Evolutionary conservation across 768 basidiomycete species (phyloP).

Genomic region (Astraeus odoratus): DNA sequence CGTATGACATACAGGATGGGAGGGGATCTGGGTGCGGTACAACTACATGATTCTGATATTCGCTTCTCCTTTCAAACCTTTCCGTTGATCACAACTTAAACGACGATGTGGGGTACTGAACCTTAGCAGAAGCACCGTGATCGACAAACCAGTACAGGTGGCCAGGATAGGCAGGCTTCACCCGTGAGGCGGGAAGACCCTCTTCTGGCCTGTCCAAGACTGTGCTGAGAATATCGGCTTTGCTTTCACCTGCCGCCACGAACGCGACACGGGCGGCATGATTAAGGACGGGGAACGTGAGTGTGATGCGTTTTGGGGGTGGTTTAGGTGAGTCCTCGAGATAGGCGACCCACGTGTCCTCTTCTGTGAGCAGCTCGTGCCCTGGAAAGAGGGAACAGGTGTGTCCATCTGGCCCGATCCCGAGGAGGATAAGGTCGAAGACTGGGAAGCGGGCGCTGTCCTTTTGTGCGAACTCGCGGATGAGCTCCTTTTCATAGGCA

Average conservation of each 20-base stretch:
- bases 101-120: slow-evolving; percentile 47
- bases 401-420: slow-evolving; percentile 97
- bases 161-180: slow-evolving; percentile 72
- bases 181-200: slow-evolving; percentile 76
- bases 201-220: slow-evolving; percentile 79
- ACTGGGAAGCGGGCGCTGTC: slow-evolving; percentile 95
- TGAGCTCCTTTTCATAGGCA: slow-evolving; percentile 77
- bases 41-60: slow-evolving; percentile 16
- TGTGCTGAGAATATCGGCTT: slow-evolving; percentile 63
- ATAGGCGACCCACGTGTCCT: slow-evolving; percentile 91
- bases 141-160: slow-evolving; percentile 95
- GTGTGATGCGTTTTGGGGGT: slow-evolving; percentile 81
- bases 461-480: slow-evolving; percentile 84
- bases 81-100: slow-evolving; percentile 43
- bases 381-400: slow-evolving; percentile 95
- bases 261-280: slow-evolving; percentile 86
- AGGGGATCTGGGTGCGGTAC: slow-evolving; percentile 9
- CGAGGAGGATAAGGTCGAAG: slow-evolving; percentile 95
- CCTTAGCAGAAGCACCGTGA: slow-evolving; percentile 66
- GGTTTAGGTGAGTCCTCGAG: slow-evolving; percentile 94
- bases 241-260: slow-evolving; percentile 77
- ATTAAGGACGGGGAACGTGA: slow-evolving; percentile 88
- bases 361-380: slow-evolving; percentile 79
- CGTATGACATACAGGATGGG: background rate
- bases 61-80: slow-evolving; percentile 1